Percentiles rank a stretch among this genome's conserved stretches.
These are phyloP conservation scores for Cajanus cajan DNA, from an alignment of 306 rosid species.

Conservation along the genomic window DNA sequence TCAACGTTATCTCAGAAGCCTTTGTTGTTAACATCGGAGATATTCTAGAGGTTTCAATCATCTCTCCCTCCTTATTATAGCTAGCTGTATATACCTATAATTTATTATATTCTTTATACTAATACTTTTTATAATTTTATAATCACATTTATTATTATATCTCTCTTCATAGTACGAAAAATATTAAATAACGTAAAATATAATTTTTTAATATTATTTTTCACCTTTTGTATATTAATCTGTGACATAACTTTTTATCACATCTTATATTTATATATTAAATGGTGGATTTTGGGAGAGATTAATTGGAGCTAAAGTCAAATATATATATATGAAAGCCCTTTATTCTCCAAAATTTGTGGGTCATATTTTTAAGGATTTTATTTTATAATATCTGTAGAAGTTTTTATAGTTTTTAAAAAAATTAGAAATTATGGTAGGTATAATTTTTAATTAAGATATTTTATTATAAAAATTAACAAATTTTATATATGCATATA, in stretches of 20 bases:
- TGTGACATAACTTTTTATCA: too few species aligned
- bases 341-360: not conserved
- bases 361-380: not conserved
- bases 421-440: too few species aligned
- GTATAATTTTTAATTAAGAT: too few species aligned
- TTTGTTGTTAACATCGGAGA: conserved; percentile 68
- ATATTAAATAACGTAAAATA: not conserved
- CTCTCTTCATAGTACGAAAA: not conserved
- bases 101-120: not conserved
- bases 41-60: conserved; percentile 49
- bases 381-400: too few species aligned
- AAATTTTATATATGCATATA: too few species aligned
- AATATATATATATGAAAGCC: not conserved
- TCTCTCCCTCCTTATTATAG: not conserved
- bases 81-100: too few species aligned
- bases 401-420: too few species aligned
- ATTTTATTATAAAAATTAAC: too few species aligned
- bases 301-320: not conserved
- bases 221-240: too few species aligned
- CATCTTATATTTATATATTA: not conserved
- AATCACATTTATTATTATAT: too few species aligned
- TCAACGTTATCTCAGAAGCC: conserved; percentile 34
- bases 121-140: not conserved
- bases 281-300: not conserved
- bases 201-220: too few species aligned